Evolutionary conservation across 148 eudicot genomes (phyloP).

Genomic region (Arctostaphylos glauca): DNA sequence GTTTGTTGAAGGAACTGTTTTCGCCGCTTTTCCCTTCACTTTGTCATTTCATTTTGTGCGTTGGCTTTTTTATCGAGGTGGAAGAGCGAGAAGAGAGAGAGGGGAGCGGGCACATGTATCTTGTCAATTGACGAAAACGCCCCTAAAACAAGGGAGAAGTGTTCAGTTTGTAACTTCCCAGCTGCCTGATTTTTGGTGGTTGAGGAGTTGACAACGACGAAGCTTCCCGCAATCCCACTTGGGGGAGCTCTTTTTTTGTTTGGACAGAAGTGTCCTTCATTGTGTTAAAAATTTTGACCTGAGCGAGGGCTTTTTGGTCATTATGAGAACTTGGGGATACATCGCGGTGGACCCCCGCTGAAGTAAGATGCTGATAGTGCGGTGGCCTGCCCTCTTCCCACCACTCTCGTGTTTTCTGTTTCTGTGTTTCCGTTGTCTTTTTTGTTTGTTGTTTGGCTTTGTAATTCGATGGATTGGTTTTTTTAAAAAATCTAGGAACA

Average conservation of each 20-base stretch:
- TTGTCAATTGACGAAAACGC: background rate
- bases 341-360: background rate
- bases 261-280: background rate
- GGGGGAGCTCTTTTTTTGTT: background rate
- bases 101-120: background rate
- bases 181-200: background rate
- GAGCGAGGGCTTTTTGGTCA: constrained; percentile 2
- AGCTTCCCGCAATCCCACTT: background rate
- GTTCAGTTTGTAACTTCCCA: background rate
- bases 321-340: background rate
- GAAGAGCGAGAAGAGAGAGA: background rate
- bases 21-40: constrained; percentile 34
- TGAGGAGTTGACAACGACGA: background rate
- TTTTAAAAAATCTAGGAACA: no score
- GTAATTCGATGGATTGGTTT: no score
- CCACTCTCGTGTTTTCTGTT: background rate
- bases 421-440: background rate
- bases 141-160: background rate
- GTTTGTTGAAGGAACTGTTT: background rate
- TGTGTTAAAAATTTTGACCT: background rate
- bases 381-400: background rate
- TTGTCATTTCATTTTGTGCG: constrained; percentile 12
- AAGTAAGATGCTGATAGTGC: background rate
- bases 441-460: background rate
- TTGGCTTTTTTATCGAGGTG: constrained; percentile 10